These are phyloP conservation scores for Nannochloropsis gaditana DNA, from an alignment of 108 stramenopile species.

Conservation along the genomic window DNA sequence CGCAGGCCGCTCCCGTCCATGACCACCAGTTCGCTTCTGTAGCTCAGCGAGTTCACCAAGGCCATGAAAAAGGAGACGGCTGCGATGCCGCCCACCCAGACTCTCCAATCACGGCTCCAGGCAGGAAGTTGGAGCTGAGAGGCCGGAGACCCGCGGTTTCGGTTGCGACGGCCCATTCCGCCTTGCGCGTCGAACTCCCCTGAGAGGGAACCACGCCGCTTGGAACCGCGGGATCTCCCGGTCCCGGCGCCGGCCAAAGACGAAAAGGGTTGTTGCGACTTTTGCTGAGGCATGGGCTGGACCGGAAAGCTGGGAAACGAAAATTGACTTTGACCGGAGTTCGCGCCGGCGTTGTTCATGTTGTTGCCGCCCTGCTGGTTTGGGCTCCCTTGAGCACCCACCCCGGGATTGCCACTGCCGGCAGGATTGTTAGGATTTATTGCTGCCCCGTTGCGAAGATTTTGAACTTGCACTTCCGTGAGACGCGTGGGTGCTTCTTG, in stretches of 20 bases:
- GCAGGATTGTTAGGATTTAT: not conserved
- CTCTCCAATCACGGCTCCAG: conserved; percentile 11
- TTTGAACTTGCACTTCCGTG: not conserved
- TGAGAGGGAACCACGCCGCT: conserved; percentile 15
- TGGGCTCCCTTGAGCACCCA: not conserved
- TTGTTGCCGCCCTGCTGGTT: not conserved
- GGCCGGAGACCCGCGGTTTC: not conserved
- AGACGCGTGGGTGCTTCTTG: conserved; percentile 12
- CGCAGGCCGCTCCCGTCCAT: not conserved
- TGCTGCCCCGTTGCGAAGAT: not conserved
- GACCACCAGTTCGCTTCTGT: not conserved
- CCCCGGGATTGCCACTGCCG: not conserved
- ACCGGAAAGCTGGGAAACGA: not conserved
- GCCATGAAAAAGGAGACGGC: conserved; percentile 1
- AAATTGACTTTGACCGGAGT: conserved; percentile 1
- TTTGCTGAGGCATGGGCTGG: not conserved
- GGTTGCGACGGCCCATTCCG: not conserved
- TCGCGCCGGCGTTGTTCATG: not conserved
- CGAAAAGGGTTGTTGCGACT: not conserved
- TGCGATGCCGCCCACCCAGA: not conserved
- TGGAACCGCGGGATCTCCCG: not conserved
- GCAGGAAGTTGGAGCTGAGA: not conserved
- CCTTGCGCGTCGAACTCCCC: not conserved
- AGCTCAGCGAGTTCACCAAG: not conserved
- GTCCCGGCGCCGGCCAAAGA: not conserved